These are phyloP conservation scores for Parathielavia hyrcaniae DNA, from an alignment of 495 filamentous ascomycete genomes.

Conservation along the genomic window DNA sequence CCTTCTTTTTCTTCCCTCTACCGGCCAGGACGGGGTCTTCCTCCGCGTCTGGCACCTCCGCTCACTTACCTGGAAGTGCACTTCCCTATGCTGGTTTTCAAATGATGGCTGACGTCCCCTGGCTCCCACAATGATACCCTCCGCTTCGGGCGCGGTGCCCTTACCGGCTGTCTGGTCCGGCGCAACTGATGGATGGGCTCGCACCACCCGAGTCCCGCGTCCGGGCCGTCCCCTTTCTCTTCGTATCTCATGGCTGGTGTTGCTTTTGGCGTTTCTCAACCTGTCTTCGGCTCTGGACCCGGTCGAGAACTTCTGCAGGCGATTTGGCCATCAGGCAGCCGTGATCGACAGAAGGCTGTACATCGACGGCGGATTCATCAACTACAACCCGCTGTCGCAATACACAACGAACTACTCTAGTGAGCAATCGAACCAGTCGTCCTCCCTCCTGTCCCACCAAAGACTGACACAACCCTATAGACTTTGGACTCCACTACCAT, in stretches of 20 bases:
- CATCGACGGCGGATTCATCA: constrained; percentile 50
- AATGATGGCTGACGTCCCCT: not conserved
- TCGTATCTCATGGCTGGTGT: constrained; percentile 1
- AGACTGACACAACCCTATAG: constrained; percentile 24
- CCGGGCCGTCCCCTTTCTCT: not conserved
- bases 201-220: not conserved
- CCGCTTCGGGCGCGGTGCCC: constrained; percentile 7
- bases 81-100: not conserved
- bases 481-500: constrained; percentile 42
- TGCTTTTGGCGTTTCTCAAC: not conserved
- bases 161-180: not conserved
- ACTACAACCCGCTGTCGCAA: constrained; percentile 41
- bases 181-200: not conserved
- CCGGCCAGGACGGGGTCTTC: not conserved
- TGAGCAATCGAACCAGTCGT: constrained; percentile 21
- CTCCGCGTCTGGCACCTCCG: not conserved
- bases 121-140: constrained; percentile 5
- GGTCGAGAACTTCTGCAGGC: constrained; percentile 45
- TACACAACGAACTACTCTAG: constrained; percentile 46
- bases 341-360: constrained; percentile 47
- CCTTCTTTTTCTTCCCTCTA: not conserved
- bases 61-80: not conserved
- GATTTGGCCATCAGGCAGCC: constrained; percentile 48
- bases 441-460: not conserved
- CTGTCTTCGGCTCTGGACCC: constrained; percentile 29